Evolutionary conservation across 2,329 filamentous ascomycete species (phyloP), one percentile per base, ranked within the genome.

Genomic region (Cercospora sp.): DNA sequence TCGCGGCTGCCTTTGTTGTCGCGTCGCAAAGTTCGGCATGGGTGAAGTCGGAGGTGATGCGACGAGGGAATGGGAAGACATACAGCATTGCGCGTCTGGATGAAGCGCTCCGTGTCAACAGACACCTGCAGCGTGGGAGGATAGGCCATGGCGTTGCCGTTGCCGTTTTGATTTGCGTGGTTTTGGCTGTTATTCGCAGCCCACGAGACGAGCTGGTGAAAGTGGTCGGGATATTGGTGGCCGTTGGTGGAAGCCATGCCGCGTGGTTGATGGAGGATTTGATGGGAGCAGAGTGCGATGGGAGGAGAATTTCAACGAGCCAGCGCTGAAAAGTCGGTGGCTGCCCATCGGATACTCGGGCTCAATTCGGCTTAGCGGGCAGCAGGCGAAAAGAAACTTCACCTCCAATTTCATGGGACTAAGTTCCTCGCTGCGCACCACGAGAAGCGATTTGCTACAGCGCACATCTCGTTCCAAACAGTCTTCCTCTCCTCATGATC

Each of bases 1-100:
- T 58, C 60, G 48, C 20, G 51, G 30, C 3, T n/a, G 9, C 13
- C 6, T 12, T 64, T 60, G 55, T 53, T 60, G 23, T 63, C 12
- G 26, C 55, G 55, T 59, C 55, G 55, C 55, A 31, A 45, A 28
- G 42, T 20, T 20, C 42, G 42, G 42, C 42, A 18, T 2, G 2
- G 2, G 42, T 48, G 42, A 48, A 48, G 42, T 48, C 8, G 42
- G n/a, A 2, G 1, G 42, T 26, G 48, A 53, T 31, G 51, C 31
- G 12, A 23, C 48, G 16, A 18, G 51, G 36, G 26, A 48, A 45
- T 7, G 26, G 18, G 13, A 60, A 45, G 23, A 70, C 71, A 57
- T 64, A 72, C 71, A 5, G 71, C 71, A 60, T 73, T 73, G 57
- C 71, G 68, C 60, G 71, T 73, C 58, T 72, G 66, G 7, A 70